These are phyloP conservation scores for Flaveria trinervia DNA, from an alignment of 129 eudicot genomes.

Conservation along the genomic window DNA sequence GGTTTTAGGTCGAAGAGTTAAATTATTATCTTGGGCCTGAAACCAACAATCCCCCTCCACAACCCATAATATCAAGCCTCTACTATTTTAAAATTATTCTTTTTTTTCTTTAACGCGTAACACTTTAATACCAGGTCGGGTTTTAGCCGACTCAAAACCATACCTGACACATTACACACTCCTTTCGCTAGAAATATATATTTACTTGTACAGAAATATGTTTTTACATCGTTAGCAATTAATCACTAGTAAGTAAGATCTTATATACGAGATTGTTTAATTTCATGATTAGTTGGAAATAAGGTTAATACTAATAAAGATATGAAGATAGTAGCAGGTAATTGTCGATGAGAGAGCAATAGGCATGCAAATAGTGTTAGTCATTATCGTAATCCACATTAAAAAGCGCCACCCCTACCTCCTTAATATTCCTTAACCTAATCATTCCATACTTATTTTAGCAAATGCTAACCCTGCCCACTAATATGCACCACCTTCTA, in stretches of 20 bases:
- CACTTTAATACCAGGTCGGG: too few relatives aligned
- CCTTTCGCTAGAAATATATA: too few relatives aligned
- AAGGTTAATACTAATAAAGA: neutral
- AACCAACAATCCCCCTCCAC: too few relatives aligned
- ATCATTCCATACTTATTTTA: constrained; percentile 41
- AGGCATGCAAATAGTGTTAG: constrained; percentile 36
- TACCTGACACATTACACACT: too few relatives aligned
- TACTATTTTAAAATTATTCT: too few relatives aligned
- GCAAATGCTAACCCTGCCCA: constrained; percentile 29
- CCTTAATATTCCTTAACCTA: constrained; percentile 25
- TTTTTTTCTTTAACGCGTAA: too few relatives aligned
- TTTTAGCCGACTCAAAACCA: too few relatives aligned
- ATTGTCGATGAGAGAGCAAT: constrained; percentile 14
- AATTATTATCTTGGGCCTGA: too few relatives aligned
- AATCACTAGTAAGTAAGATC: neutral
- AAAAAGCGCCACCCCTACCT: constrained; percentile 33
- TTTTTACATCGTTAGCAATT: neutral
- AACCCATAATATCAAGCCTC: too few relatives aligned
- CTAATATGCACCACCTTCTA: constrained; percentile 32
- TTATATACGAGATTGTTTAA: neutral
- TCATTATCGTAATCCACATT: constrained; percentile 39
- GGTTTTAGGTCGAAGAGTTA: too few relatives aligned
- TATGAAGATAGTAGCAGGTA: neutral
- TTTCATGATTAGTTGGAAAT: neutral
- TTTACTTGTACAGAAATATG: too few relatives aligned